Evolutionary conservation across 495 filamentous ascomycete genomes (phyloP).

Genomic region (Cladorrhinum samala): DNA sequence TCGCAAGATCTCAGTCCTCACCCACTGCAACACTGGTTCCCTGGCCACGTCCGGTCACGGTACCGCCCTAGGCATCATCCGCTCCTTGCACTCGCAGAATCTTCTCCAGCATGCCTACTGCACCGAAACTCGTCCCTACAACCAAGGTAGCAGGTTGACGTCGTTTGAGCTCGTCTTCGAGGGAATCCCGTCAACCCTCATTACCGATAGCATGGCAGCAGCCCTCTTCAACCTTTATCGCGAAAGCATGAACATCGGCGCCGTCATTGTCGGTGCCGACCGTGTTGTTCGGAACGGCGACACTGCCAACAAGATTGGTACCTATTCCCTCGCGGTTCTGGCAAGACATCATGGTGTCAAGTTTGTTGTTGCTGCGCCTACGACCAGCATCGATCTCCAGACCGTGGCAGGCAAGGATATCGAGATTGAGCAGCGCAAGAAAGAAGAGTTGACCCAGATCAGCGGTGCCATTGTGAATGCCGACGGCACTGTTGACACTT

Average conservation of each 20-base stretch:
- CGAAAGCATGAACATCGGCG: constrained; percentile 57
- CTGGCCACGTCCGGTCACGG: constrained; percentile 95
- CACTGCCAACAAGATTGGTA: constrained; percentile 98
- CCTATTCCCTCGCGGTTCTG: constrained; percentile 82
- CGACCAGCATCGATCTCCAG: constrained; percentile 84
- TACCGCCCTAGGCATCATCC: constrained; percentile 89
- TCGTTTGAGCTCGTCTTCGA: constrained; percentile 95
- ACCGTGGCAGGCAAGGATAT: constrained; percentile 72
- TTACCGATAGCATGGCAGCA: constrained; percentile 95
- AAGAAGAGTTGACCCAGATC: constrained; percentile 72
- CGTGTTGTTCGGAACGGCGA: constrained; percentile 94
- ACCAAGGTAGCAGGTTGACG: constrained; percentile 91
- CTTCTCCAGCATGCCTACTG: constrained; percentile 78
- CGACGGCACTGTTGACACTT: constrained; percentile 44
- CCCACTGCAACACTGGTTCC: constrained; percentile 97
- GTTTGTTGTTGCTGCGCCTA: constrained; percentile 90
- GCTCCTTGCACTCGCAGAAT: constrained; percentile 61
- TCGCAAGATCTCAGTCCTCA: constrained; percentile 64
- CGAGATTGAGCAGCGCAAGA: constrained; percentile 77
- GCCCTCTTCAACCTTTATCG: constrained; percentile 62
- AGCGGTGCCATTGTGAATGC: constrained; percentile 59
- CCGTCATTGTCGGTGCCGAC: constrained; percentile 91
- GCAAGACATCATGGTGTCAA: constrained; percentile 83
- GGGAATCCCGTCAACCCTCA: constrained; percentile 81
- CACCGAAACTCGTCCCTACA: constrained; percentile 95